These are phyloP conservation scores for Penicillium sp. DNA, from an alignment of 2,329 filamentous ascomycete genomes.

Conservation along the genomic window DNA sequence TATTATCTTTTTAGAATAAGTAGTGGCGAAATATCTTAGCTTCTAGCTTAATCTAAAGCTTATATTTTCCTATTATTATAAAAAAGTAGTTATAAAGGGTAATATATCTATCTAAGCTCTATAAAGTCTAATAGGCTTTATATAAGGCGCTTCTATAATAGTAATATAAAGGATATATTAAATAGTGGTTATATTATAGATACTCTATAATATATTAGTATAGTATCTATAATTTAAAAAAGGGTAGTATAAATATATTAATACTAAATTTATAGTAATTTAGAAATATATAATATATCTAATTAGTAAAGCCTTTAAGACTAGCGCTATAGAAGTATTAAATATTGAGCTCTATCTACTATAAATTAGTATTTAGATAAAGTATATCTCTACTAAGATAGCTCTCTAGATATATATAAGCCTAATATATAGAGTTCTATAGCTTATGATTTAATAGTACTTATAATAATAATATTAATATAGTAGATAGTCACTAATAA, in stretches of 20 bases:
- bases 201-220: neutral
- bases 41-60: no score
- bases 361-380: neutral
- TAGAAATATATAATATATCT: neutral
- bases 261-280: neutral
- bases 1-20: no score
- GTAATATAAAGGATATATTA: constrained; percentile 6
- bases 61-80: no score
- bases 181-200: neutral
- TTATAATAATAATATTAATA: neutral
- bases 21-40: no score
- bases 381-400: neutral
- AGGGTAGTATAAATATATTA: neutral
- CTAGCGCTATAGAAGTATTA: neutral
- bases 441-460: neutral
- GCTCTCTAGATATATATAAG: neutral
- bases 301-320: neutral
- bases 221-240: neutral
- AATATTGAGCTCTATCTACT: neutral
- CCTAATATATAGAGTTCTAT: neutral
- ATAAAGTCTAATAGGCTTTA: neutral
- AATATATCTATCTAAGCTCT: no score
- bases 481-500: neutral
- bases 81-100: no score
- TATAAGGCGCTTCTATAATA: neutral